A percentile compares a stretch with the other conserved stretches of the same genome.
Conservation (phyloP, 2,329 filamentous ascomycete species). For the Leptoxyphium fumago region DNA sequence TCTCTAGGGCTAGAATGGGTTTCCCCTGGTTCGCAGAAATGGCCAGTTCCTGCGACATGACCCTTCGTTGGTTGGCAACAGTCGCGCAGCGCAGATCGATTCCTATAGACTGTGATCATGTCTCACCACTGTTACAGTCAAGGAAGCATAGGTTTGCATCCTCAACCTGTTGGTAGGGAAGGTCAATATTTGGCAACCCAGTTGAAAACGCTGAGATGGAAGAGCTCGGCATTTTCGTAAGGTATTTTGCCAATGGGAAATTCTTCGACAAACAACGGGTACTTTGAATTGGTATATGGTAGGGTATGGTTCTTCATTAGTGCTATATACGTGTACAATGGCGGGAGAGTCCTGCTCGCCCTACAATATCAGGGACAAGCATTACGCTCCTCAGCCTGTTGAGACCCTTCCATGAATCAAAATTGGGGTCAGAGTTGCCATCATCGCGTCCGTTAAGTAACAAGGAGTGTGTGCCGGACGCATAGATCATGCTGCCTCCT, state of each 20-base stretch:
- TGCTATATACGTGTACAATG: no score
- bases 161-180: slow-evolving; percentile 18
- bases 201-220: slow-evolving; percentile 11
- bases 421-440: slow-evolving; percentile 74
- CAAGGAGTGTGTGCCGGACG: slow-evolving; percentile 99
- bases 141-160: slow-evolving; percentile 9
- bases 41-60: no score
- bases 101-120: slow-evolving; percentile 2
- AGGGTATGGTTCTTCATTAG: no score
- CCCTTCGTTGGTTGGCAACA: no score
- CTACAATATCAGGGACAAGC: no score
- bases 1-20: no score
- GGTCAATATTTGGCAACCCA: slow-evolving; percentile 15
- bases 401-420: not conserved
- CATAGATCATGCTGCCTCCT: slow-evolving; percentile 79
- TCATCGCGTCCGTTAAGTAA: slow-evolving; percentile 93
- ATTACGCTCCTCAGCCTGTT: not conserved
- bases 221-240: slow-evolving; percentile 8
- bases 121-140: slow-evolving; percentile 20
- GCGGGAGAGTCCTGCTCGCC: no score
- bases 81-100: no score
- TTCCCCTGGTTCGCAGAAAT: no score
- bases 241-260: slow-evolving; percentile 6
- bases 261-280: not conserved
- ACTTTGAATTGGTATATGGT: no score